phyloP scores from a whole-genome alignment of 2,329 filamentous ascomycete genomes.

The Pestalotiopsis sp. region DNA sequence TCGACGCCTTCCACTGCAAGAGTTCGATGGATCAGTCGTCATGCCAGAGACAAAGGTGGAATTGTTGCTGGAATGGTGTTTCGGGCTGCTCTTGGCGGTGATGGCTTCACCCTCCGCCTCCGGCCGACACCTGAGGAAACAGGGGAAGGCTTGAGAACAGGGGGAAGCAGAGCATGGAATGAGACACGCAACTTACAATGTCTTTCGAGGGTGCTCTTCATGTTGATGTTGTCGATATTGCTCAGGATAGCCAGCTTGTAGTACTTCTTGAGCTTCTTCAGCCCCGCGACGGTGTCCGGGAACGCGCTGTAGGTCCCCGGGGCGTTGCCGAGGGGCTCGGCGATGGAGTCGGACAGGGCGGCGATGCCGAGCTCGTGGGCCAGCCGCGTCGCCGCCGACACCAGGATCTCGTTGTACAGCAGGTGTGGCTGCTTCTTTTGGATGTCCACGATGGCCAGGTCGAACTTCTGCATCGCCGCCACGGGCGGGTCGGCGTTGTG shows the following conservation, averaged over 20 bases:
- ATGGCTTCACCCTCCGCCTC: neutral
- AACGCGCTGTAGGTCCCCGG: constrained; percentile 60
- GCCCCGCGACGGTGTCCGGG: constrained; percentile 56
- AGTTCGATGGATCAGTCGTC: no score
- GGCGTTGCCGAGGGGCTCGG: constrained; percentile 50
- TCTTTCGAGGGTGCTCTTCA: constrained; percentile 27
- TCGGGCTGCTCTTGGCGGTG: neutral
- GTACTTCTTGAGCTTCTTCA: constrained; percentile 47
- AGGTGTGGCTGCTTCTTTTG: constrained; percentile 57
- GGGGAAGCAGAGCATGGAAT: neutral
- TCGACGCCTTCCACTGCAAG: constrained; percentile 44
- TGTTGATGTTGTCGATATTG: constrained; percentile 42
- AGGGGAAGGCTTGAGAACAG: neutral
- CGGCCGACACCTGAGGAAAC: neutral
- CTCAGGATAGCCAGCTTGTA: constrained; percentile 64
- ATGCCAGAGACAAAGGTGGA: no score
- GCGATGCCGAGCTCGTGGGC: constrained; percentile 44
- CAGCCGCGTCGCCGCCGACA: constrained; percentile 47
- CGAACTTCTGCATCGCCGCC: constrained; percentile 44
- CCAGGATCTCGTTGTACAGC: constrained; percentile 63
- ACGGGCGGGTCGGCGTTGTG: constrained; percentile 38
- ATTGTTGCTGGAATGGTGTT: neutral
- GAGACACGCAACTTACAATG: constrained; percentile 21
- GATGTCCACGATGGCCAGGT: constrained; percentile 49
- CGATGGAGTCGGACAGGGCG: constrained; percentile 37